Conservation (phyloP, 2,329 filamentous ascomycete genomes). For the Amauroascus niger region DNA sequence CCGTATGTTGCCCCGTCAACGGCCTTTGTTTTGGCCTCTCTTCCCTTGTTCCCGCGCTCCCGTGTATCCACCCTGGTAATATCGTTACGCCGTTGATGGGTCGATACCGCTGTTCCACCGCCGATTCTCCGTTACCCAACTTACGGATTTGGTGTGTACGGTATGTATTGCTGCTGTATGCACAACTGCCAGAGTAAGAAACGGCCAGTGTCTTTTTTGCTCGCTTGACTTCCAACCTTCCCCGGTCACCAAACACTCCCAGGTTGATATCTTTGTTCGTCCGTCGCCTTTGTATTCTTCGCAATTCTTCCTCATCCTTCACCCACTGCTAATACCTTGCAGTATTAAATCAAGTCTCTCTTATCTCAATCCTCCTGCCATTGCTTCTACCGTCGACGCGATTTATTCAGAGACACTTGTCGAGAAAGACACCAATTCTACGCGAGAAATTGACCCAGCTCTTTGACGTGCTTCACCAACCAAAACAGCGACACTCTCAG, state of each 20-base stretch:
- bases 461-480: slow-evolving; percentile 2
- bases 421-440: neutral
- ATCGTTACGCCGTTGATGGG: slow-evolving; percentile 11
- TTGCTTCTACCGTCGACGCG: slow-evolving; percentile 1
- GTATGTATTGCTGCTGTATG: slow-evolving; percentile 5
- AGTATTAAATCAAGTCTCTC: neutral
- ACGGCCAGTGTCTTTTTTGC: slow-evolving; percentile 1
- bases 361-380: slow-evolving; percentile 8
- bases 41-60: neutral
- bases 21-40: slow-evolving; percentile 12
- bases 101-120: slow-evolving; percentile 1
- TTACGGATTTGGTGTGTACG: slow-evolving; percentile 5
- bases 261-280: slow-evolving; percentile 1
- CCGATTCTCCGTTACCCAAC: slow-evolving; percentile 3
- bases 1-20: slow-evolving; percentile 13
- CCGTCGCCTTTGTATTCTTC: neutral
- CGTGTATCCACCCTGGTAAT: slow-evolving; percentile 4
- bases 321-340: slow-evolving; percentile 7
- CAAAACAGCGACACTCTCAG: neutral
- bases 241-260: too few species aligned
- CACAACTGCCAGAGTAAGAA: slow-evolving; percentile 11
- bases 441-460: neutral
- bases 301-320: neutral
- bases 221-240: slow-evolving; percentile 4
- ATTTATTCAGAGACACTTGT: neutral